A percentile compares a stretch with the other conserved stretches of the same genome.
Evolutionary conservation across 2,329 filamentous ascomycete species (phyloP).

Genomic region (Colletotrichum neosansevieriae): DNA sequence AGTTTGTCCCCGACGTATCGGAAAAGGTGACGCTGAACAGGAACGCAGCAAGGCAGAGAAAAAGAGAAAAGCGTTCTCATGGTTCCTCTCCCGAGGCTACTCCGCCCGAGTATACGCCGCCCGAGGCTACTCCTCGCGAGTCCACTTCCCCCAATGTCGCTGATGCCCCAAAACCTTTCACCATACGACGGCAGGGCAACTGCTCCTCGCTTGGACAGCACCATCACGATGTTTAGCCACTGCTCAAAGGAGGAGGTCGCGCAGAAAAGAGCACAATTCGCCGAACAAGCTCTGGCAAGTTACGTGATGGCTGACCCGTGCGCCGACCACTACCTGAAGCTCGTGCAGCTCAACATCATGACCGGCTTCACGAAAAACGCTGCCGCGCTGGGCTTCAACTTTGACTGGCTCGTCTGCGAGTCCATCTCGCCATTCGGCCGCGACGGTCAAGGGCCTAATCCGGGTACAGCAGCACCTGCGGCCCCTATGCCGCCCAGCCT

Average conservation of each 20-base stretch:
- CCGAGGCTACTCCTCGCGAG: too few species aligned
- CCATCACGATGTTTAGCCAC: too few species aligned
- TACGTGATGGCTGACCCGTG: not conserved
- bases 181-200: too few species aligned
- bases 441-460: not conserved
- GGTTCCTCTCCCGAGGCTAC: too few species aligned
- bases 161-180: too few species aligned
- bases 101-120: too few species aligned
- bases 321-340: constrained; percentile 10
- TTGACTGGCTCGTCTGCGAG: constrained; percentile 12
- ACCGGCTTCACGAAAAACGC: constrained; percentile 19
- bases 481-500: constrained; percentile 37
- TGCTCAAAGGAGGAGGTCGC: not conserved
- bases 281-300: not conserved
- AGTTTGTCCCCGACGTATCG: too few species aligned
- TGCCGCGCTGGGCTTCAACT: constrained; percentile 9
- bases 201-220: too few species aligned
- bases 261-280: not conserved
- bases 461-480: not conserved
- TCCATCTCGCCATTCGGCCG: constrained; percentile 40
- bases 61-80: too few species aligned
- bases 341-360: constrained; percentile 33
- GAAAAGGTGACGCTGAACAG: too few species aligned
- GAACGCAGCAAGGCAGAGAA: too few species aligned
- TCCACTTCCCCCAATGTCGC: too few species aligned